These are phyloP conservation scores for Scheffersomyces stipitis DNA, from an alignment of 805 yeast species.

Conservation along the genomic window DNA sequence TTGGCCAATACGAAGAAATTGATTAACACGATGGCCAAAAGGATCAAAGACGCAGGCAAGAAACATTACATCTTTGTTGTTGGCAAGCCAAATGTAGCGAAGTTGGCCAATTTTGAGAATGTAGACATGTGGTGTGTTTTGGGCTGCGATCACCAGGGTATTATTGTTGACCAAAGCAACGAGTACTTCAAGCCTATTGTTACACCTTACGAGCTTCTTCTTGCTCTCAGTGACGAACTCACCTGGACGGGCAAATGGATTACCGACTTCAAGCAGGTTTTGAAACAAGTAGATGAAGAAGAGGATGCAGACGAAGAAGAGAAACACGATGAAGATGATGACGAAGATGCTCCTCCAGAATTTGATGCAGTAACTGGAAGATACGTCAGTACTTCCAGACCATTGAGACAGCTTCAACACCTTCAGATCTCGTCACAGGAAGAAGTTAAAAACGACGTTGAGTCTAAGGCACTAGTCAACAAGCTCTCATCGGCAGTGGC, in stretches of 20 bases:
- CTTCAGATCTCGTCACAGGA: slow-evolving; percentile 54
- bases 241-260: slow-evolving; percentile 96
- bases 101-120: slow-evolving; percentile 92
- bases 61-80: slow-evolving; percentile 94
- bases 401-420: slow-evolving; percentile 67
- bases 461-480: slow-evolving; percentile 48
- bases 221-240: slow-evolving; percentile 75
- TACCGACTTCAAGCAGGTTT: slow-evolving; percentile 64
- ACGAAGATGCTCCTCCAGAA: slow-evolving; percentile 65
- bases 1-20: slow-evolving; percentile 69
- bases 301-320: slow-evolving; percentile 24
- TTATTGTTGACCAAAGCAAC: slow-evolving; percentile 72
- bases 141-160: slow-evolving; percentile 95
- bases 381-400: slow-evolving; percentile 66
- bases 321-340: slow-evolving; percentile 15
- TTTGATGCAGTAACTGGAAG: slow-evolving; percentile 89
- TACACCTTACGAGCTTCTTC: slow-evolving; percentile 86
- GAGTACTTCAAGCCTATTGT: slow-evolving; percentile 89
- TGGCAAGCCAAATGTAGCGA: slow-evolving; percentile 97
- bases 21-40: slow-evolving; percentile 56
- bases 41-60: slow-evolving; percentile 75
- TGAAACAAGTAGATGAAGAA: slow-evolving; percentile 36
- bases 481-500: slow-evolving; percentile 59
- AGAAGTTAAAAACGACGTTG: slow-evolving; percentile 14
- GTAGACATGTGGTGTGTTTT: slow-evolving; percentile 92